A percentile compares a stretch with the other conserved stretches of the same genome.
Conservation (phyloP, 495 filamentous ascomycete species). For the Halenospora varia region DNA sequence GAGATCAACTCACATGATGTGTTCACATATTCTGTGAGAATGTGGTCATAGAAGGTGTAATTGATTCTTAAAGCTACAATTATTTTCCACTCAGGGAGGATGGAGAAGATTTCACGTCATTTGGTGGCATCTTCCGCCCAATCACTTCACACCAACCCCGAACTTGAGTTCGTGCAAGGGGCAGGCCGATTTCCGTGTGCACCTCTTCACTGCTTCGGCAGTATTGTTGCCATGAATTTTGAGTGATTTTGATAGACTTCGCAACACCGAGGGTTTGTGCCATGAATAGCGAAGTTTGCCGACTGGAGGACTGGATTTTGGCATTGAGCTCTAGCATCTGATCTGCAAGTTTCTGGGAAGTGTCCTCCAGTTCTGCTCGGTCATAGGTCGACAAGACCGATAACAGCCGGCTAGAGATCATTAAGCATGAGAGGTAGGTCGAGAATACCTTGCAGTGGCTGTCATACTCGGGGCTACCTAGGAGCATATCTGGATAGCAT, state of each 20-base stretch:
- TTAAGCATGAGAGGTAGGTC: constrained; percentile 17
- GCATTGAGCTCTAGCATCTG: constrained; percentile 9
- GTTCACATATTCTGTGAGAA: no score
- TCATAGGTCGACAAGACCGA: background rate
- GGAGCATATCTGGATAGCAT: background rate
- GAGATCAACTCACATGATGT: no score
- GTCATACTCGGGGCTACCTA: constrained; percentile 10
- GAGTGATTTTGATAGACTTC: background rate
- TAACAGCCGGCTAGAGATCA: constrained; percentile 11
- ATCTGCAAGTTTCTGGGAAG: constrained; percentile 4
- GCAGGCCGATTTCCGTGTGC: background rate
- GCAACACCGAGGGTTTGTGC: constrained; percentile 16
- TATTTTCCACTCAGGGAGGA: background rate
- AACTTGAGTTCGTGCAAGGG: background rate
- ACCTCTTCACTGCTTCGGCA: background rate
- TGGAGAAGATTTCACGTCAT: background rate
- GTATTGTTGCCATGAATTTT: background rate
- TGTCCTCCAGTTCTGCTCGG: constrained; percentile 7
- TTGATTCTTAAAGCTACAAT: no score
- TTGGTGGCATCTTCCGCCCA: background rate
- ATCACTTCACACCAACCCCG: background rate
- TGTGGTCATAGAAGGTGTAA: no score
- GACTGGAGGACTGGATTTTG: background rate
- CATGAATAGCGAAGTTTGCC: constrained; percentile 12
- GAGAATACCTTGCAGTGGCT: constrained; percentile 17